Evolutionary conservation across 805 yeast genomes (phyloP).

Genomic region (Huiozyma naganishii): DNA sequence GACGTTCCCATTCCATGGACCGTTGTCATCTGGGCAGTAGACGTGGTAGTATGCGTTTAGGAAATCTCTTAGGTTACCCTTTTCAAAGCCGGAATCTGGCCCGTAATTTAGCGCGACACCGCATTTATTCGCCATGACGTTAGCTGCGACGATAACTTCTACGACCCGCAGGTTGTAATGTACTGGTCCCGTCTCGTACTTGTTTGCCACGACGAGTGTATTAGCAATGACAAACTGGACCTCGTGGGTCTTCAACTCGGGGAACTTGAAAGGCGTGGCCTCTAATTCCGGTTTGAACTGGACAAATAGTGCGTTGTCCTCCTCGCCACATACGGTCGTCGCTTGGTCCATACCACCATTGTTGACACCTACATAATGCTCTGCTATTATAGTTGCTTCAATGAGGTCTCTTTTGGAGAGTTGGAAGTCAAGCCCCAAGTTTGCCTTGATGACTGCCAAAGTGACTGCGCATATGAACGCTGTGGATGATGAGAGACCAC

Average conservation of each 20-base stretch:
- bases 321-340: conserved; percentile 56
- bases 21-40: conserved; percentile 12
- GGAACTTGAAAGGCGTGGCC: conserved; percentile 47
- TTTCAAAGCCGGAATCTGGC: conserved; percentile 17
- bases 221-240: conserved; percentile 53
- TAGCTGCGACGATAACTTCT: conserved; percentile 57
- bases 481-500: conserved; percentile 62
- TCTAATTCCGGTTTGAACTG: conserved; percentile 48
- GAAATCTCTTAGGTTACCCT: conserved; percentile 57
- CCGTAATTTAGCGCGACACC: conserved; percentile 27
- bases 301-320: conserved; percentile 46
- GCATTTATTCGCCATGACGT: conserved; percentile 40
- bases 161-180: conserved; percentile 64
- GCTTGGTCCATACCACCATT: conserved; percentile 79
- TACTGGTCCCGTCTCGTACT: conserved; percentile 57
- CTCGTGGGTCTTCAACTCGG: conserved; percentile 32
- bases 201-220: conserved; percentile 51
- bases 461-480: conserved; percentile 62
- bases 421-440: conserved; percentile 29
- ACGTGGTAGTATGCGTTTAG: conserved; percentile 38
- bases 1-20: conserved; percentile 41
- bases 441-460: conserved; percentile 43
- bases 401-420: conserved; percentile 45
- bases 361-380: conserved; percentile 62
- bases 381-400: conserved; percentile 51